phyloP scores from a whole-genome alignment of 108 stramenopile genomes.

The Nitzschia inconspicua region DNA sequence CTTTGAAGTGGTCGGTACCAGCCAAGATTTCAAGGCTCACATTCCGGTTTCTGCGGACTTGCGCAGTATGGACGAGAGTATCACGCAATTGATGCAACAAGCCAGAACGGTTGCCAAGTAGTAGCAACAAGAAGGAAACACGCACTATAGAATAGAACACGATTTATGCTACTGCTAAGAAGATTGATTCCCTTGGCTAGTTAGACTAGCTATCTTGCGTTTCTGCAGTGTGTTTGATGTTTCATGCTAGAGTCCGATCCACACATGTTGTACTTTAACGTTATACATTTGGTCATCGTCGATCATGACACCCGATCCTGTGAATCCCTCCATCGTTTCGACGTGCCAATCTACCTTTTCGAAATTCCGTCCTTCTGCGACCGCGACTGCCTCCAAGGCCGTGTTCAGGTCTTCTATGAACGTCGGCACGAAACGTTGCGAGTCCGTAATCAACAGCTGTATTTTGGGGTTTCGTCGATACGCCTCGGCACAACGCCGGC shows the following conservation, averaged over 20 bases:
- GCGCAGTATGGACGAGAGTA: conserved; percentile 4
- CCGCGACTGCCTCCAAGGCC: conserved; percentile 14
- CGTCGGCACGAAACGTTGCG: conserved; percentile 68
- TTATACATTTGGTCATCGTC: conserved; percentile 80
- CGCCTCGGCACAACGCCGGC: conserved; percentile 48
- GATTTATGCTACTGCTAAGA: no score
- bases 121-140: not conserved
- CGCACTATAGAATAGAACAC: no score
- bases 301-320: conserved; percentile 64
- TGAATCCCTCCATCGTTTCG: conserved; percentile 39
- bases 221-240: not conserved
- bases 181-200: no score
- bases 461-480: conserved; percentile 14
- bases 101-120: not conserved
- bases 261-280: conserved; percentile 54
- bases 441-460: conserved; percentile 64
- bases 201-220: not conserved
- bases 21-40: conserved; percentile 56
- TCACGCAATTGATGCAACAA: conserved; percentile 5
- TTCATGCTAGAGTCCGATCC: conserved; percentile 29
- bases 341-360: conserved; percentile 39
- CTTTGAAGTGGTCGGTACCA: conserved; percentile 49
- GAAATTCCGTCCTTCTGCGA: not conserved
- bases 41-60: conserved; percentile 46
- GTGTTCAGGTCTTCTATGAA: conserved; percentile 40